Percentiles rank a stretch among this genome's conserved stretches.
phyloP scores from a whole-genome alignment of 2,329 filamentous ascomycete species.

The Diaporthe amygdali region DNA sequence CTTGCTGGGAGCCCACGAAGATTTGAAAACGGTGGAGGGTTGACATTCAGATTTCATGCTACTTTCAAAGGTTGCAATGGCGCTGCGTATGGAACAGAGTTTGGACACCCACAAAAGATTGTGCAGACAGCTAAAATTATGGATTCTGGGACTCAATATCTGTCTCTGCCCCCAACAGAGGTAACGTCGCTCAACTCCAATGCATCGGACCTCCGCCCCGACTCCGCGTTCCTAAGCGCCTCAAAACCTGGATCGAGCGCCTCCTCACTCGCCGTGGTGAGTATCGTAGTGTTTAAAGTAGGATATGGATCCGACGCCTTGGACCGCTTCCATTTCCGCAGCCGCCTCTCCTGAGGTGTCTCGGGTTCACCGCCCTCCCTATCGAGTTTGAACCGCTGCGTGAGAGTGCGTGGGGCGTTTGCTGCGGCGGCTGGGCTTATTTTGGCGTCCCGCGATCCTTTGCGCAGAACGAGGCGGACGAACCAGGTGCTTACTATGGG shows the following conservation, averaged over 20 bases:
- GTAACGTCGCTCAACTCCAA: background rate
- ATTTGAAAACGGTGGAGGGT: constrained; percentile 32
- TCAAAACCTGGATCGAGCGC: background rate
- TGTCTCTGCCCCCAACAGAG: background rate
- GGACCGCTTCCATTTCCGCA: constrained; percentile 8
- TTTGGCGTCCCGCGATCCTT: background rate
- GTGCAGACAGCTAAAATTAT: background rate
- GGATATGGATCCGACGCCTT: constrained; percentile 5
- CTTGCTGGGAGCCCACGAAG: constrained; percentile 33
- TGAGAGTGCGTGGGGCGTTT: background rate
- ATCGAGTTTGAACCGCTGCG: constrained; percentile 16
- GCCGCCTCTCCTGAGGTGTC: background rate
- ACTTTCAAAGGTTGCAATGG: no score
- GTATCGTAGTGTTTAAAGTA: background rate
- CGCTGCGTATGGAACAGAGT: background rate
- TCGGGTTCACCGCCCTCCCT: background rate
- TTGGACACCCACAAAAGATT: background rate
- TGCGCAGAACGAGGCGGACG: constrained; percentile 18
- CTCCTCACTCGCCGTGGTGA: constrained; percentile 16
- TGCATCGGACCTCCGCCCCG: background rate
- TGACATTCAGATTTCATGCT: background rate
- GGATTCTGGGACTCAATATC: background rate
- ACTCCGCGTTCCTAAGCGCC: background rate
- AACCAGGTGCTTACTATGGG: constrained; percentile 29
- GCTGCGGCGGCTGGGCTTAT: background rate